Conservation (phyloP, 495 filamentous ascomycete genomes). For the Hypoxylon rickii region DNA sequence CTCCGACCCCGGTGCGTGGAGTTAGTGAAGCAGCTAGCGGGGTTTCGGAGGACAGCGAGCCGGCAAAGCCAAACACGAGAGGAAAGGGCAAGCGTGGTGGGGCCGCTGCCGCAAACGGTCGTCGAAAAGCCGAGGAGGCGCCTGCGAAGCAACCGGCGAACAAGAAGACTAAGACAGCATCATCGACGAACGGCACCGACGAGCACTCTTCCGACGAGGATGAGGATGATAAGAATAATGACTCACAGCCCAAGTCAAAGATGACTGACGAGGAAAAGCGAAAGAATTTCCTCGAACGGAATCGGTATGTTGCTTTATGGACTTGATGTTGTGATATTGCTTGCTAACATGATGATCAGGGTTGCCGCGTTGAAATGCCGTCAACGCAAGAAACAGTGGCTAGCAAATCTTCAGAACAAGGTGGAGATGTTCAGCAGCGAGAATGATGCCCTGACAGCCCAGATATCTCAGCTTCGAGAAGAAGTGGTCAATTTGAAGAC, state of each 20-base stretch:
- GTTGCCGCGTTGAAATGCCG: constrained; percentile 96
- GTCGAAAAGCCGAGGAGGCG: constrained; percentile 82
- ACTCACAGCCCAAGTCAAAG: constrained; percentile 63
- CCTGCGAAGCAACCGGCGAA: constrained; percentile 64
- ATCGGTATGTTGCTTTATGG: constrained; percentile 68
- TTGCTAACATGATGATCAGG: constrained; percentile 53
- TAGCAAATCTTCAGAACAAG: constrained; percentile 92
- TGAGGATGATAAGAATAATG: constrained; percentile 53
- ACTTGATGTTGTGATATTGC: not conserved
- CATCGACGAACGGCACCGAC: constrained; percentile 37
- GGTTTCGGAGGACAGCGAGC: constrained; percentile 75
- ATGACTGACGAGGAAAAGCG: constrained; percentile 99
- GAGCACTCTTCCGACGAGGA: constrained; percentile 60
- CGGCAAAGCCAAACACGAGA: constrained; percentile 61
- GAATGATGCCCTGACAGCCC: constrained; percentile 84
- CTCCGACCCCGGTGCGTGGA: constrained; percentile 53
- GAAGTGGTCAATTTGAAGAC: constrained; percentile 95
- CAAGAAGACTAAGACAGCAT: constrained; percentile 72
- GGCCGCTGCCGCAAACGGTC: constrained; percentile 54
- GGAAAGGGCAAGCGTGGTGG: constrained; percentile 71
- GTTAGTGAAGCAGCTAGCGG: constrained; percentile 73
- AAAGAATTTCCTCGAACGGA: constrained; percentile 96
- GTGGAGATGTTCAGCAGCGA: constrained; percentile 90
- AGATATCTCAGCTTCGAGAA: constrained; percentile 83
- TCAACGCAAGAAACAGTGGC: constrained; percentile 98